Conservation (phyloP, 108 stramenopile species). For the Skeletonema tropicum region DNA sequence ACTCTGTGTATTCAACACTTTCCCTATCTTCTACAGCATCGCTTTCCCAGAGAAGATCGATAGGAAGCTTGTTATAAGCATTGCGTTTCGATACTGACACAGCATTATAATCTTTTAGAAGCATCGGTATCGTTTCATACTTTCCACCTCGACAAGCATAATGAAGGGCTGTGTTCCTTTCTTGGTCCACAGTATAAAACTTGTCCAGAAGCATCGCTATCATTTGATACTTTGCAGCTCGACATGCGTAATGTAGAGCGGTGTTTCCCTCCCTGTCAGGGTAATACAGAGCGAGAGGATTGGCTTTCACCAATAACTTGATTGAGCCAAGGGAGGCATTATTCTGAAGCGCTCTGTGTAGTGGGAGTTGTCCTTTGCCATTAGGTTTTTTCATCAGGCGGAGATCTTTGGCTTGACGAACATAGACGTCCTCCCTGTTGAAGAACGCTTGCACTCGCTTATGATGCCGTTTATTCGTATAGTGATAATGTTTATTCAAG, state of each 20-base stretch:
- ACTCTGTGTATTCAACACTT: too few relatives aligned
- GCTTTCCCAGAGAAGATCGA: constrained; percentile 4
- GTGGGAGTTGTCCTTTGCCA: neutral
- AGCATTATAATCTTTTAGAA: neutral
- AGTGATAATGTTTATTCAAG: too few relatives aligned
- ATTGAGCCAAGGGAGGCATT: neutral
- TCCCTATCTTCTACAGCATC: too few relatives aligned
- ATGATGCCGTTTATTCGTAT: too few relatives aligned
- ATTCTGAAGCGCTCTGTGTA: neutral
- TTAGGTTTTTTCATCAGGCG: neutral
- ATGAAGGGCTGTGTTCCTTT: too few relatives aligned
- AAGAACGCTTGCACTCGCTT: too few relatives aligned
- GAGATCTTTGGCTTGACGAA: too few relatives aligned
- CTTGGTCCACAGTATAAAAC: too few relatives aligned
- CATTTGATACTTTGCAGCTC: neutral
- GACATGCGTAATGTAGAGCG: neutral
- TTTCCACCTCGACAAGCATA: neutral
- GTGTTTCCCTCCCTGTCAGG: neutral
- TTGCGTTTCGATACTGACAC: too few relatives aligned
- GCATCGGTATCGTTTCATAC: neutral
- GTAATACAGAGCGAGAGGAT: neutral
- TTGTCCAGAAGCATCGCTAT: too few relatives aligned
- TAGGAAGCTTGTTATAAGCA: too few relatives aligned
- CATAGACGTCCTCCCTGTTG: too few relatives aligned
- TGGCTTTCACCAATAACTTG: neutral